phyloP scores from a whole-genome alignment of 352 stramenopile species.

The Albugo laibachii region DNA sequence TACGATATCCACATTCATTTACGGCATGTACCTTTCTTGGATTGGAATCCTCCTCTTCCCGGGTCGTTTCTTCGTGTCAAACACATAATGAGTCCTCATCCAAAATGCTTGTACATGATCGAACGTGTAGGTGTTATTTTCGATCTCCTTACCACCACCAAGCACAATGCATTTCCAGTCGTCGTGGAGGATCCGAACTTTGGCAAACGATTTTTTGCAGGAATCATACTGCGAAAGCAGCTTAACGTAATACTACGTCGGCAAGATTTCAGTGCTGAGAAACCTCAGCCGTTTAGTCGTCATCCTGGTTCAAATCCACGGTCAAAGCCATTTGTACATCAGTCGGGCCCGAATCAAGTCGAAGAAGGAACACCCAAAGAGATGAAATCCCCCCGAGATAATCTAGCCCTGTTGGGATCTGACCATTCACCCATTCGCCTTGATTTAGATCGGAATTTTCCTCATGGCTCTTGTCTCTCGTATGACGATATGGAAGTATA shows the following conservation, averaged over 20 bases:
- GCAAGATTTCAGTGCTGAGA: conserved; percentile 32
- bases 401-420: not conserved
- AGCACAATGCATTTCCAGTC: conserved; percentile 77
- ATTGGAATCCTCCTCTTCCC: conserved; percentile 48
- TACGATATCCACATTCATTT: conserved; percentile 99
- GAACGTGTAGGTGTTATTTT: conserved; percentile 87
- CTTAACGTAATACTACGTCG: conserved; percentile 57
- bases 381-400: not conserved
- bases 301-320: conserved; percentile 11
- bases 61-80: conserved; percentile 57
- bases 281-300: conserved; percentile 53
- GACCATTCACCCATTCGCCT: not conserved
- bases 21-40: conserved; percentile 57
- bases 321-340: no score
- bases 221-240: conserved; percentile 64
- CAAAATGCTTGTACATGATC: conserved; percentile 86
- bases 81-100: conserved; percentile 90
- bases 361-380: no score
- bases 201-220: conserved; percentile 62
- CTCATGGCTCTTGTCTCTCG: conserved; percentile 29
- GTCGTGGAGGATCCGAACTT: conserved; percentile 72
- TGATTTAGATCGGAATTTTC: not conserved
- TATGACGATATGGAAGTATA: conserved; percentile 66
- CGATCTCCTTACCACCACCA: conserved; percentile 70
- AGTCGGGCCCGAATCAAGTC: no score